These are phyloP conservation scores for Calamus simplicifolius DNA, from an alignment of 176 grass and related monocot genomes.

Conservation along the genomic window DNA sequence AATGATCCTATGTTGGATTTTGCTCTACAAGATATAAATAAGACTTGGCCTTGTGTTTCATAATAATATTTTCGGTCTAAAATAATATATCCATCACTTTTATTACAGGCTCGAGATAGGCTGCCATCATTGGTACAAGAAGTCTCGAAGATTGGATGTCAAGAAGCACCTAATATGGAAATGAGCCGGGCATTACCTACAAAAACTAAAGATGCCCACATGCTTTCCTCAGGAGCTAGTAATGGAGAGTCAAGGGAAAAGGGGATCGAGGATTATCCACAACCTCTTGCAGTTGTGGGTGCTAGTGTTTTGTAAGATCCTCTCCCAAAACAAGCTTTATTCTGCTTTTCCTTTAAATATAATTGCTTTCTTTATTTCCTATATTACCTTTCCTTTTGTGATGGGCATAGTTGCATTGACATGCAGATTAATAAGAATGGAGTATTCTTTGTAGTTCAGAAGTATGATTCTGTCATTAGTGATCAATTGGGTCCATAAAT, in stretches of 20 bases:
- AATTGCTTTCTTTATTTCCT: neutral
- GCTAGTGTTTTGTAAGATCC: slow-evolving; percentile 66
- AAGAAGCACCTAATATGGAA: slow-evolving; percentile 25
- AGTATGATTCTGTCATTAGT: no score
- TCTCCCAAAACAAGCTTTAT: neutral
- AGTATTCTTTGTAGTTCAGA: no score
- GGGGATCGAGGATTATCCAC: slow-evolving; percentile 71
- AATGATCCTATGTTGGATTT: no score
- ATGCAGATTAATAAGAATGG: neutral
- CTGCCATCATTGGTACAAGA: slow-evolving; percentile 53
- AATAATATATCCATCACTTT: neutral
- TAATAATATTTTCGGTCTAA: no score
- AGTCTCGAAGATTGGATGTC: slow-evolving; percentile 71
- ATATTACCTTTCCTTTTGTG: neutral
- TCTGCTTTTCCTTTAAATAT: neutral
- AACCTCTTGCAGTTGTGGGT: slow-evolving; percentile 68
- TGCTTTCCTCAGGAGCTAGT: slow-evolving; percentile 12
- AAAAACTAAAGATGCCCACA: slow-evolving; percentile 11
- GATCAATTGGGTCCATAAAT: no score
- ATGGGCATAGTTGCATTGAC: neutral
- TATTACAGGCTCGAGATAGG: slow-evolving; percentile 57
- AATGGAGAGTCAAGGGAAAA: slow-evolving; percentile 46
- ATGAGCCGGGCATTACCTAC: slow-evolving; percentile 12
- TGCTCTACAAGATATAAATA: no score
- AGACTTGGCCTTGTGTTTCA: no score